These are phyloP conservation scores for Cyclostephanos tholiformis DNA, from an alignment of 108 stramenopile species.

Conservation along the genomic window DNA sequence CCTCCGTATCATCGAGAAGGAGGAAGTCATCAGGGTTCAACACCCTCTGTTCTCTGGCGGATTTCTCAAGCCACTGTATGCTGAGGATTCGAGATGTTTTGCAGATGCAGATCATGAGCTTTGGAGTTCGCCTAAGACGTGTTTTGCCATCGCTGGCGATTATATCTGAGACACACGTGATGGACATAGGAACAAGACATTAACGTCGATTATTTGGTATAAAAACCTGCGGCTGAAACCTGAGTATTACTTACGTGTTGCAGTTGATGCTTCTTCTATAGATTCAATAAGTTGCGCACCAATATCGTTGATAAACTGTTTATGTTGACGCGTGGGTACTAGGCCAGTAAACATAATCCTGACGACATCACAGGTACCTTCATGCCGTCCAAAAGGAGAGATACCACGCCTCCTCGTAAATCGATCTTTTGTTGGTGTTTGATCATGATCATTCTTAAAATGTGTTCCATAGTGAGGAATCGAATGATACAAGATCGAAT, in stretches of 20 bases:
- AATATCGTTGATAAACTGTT: conserved; percentile 54
- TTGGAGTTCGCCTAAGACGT: conserved; percentile 59
- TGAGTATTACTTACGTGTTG: conserved; percentile 41
- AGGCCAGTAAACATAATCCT: conserved; percentile 51
- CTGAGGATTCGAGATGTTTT: conserved; percentile 54
- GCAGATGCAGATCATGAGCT: conserved; percentile 68
- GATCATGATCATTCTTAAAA: background rate
- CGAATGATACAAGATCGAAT: background rate
- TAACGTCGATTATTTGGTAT: background rate
- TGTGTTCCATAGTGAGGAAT: background rate
- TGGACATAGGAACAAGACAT: background rate
- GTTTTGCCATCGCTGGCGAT: conserved; percentile 55
- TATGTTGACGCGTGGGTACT: conserved; percentile 22
- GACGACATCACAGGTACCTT: background rate
- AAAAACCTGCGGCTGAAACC: background rate
- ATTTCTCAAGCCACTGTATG: conserved; percentile 63
- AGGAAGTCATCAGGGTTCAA: conserved; percentile 40
- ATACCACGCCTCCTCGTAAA: background rate
- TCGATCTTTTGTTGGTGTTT: background rate
- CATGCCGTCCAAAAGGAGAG: background rate
- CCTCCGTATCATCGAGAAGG: conserved; percentile 48
- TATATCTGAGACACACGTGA: conserved; percentile 22
- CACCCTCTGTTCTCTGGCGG: conserved; percentile 34
- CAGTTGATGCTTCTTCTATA: conserved; percentile 51
- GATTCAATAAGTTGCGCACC: conserved; percentile 57